Conservation (phyloP, 2,329 filamentous ascomycete species). For the Rutstroemia sp. region DNA sequence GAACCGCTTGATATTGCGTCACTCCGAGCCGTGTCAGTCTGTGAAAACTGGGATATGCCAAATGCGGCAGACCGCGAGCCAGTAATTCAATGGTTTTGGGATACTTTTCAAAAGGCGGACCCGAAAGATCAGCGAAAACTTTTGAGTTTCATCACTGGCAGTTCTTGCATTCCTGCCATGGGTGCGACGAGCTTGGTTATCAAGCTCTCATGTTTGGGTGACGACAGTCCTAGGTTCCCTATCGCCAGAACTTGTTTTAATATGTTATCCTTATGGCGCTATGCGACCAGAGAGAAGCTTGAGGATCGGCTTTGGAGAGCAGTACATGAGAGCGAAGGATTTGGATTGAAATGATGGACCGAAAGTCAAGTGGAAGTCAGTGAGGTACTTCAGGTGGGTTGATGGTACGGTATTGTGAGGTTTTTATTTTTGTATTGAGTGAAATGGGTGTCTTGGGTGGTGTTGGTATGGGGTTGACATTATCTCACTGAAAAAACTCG, state of each 20-base stretch:
- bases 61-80: conserved; percentile 54
- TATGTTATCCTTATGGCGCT: conserved; percentile 68
- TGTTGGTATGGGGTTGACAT: not conserved
- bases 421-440: conserved; percentile 9
- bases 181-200: conserved; percentile 75
- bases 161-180: conserved; percentile 83
- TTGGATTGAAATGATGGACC: conserved; percentile 64
- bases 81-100: conserved; percentile 82
- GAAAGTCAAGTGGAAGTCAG: not conserved
- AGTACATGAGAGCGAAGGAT: conserved; percentile 85
- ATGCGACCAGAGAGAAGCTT: conserved; percentile 57
- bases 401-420: not conserved
- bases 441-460: not conserved
- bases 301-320: conserved; percentile 74
- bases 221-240: conserved; percentile 68
- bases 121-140: conserved; percentile 68
- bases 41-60: conserved; percentile 66
- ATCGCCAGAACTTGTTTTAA: conserved; percentile 92
- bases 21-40: conserved; percentile 68
- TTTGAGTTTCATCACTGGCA: conserved; percentile 81
- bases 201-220: conserved; percentile 66
- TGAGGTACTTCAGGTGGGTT: not conserved
- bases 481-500: no score
- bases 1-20: conserved; percentile 73
- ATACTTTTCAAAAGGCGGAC: conserved; percentile 60